phyloP scores from a whole-genome alignment of 345 rosid genomes.

The Hibiscus syriacus region DNA sequence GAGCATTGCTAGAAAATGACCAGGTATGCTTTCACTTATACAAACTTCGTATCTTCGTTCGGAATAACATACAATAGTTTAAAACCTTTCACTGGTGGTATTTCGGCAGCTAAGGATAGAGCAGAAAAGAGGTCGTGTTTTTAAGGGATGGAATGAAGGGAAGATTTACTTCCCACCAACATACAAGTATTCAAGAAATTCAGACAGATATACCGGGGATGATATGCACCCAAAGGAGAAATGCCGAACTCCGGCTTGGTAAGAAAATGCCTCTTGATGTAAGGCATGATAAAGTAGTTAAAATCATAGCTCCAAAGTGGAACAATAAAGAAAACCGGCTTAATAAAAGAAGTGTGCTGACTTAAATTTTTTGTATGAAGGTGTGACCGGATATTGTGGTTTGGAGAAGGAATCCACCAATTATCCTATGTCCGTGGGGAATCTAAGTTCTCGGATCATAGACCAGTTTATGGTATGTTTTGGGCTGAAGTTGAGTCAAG shows the following conservation, averaged over 20 bases:
- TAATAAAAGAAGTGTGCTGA: slow-evolving; percentile 16
- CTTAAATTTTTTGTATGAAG: slow-evolving; percentile 27
- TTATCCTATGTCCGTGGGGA: slow-evolving; percentile 84
- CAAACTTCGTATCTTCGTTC: neutral
- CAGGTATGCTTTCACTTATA: slow-evolving; percentile 54
- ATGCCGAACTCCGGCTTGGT: slow-evolving; percentile 99
- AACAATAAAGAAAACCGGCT: neutral
- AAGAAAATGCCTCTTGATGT: slow-evolving; percentile 16
- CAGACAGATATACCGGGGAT: slow-evolving; percentile 90
- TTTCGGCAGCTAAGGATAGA: slow-evolving; percentile 72
- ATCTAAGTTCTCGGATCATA: slow-evolving; percentile 92
- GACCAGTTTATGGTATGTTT: slow-evolving; percentile 94
- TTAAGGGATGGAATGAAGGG: slow-evolving; percentile 78
- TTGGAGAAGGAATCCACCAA: slow-evolving; percentile 94
- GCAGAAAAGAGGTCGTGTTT: slow-evolving; percentile 73
- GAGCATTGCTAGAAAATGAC: slow-evolving; percentile 86
- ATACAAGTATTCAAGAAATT: slow-evolving; percentile 87
- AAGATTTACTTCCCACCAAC: slow-evolving; percentile 98
- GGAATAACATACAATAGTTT: neutral
- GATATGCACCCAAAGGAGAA: slow-evolving; percentile 92
- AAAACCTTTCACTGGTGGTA: slow-evolving; percentile 4
- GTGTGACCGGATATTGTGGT: slow-evolving; percentile 96
- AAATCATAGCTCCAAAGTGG: neutral
- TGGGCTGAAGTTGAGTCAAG: slow-evolving; percentile 86
- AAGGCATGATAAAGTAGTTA: neutral